Percentiles rank a stretch among this genome's conserved stretches.
Conservation (phyloP, 75 land plant genomes). For the Ceratopteris richardii region DNA sequence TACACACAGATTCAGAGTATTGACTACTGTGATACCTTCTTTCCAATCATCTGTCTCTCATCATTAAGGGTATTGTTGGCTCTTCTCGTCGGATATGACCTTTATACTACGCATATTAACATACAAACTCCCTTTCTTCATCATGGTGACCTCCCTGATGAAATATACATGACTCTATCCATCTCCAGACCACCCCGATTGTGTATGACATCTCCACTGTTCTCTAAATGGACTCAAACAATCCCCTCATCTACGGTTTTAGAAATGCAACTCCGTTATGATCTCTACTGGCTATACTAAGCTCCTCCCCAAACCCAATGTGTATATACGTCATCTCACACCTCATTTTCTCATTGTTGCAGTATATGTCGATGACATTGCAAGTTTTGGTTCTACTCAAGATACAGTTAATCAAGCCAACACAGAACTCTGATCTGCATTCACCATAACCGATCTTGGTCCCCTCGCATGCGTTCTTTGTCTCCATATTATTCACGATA, state of each 20-base stretch:
- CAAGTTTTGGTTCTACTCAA: conserved; percentile 11
- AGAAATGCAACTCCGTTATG: background rate
- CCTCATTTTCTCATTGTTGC: conserved; percentile 11
- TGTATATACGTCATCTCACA: background rate
- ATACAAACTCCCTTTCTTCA: conserved; percentile 12
- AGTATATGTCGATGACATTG: conserved; percentile 35
- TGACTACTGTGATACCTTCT: conserved; percentile 17
- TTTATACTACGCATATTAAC: conserved; percentile 15
- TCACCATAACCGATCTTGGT: conserved; percentile 27
- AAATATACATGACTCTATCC: conserved; percentile 12
- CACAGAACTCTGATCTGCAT: conserved; percentile 5
- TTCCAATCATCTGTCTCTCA: conserved; percentile 4
- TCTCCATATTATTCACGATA: conserved; percentile 16
- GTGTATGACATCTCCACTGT: background rate
- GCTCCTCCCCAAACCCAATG: background rate
- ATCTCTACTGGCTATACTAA: background rate
- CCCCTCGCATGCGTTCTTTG: conserved; percentile 13
- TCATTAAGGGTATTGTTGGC: conserved; percentile 14
- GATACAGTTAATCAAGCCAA: conserved; percentile 10
- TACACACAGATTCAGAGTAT: background rate
- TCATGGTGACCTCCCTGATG: conserved; percentile 6
- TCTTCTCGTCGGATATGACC: conserved; percentile 9
- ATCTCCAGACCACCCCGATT: background rate
- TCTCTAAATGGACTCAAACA: background rate
- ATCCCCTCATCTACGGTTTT: background rate